A percentile compares a stretch with the other conserved stretches of the same genome.
Conservation (phyloP, 495 filamentous ascomycete genomes). For the Aspergillus olivimuriae region DNA sequence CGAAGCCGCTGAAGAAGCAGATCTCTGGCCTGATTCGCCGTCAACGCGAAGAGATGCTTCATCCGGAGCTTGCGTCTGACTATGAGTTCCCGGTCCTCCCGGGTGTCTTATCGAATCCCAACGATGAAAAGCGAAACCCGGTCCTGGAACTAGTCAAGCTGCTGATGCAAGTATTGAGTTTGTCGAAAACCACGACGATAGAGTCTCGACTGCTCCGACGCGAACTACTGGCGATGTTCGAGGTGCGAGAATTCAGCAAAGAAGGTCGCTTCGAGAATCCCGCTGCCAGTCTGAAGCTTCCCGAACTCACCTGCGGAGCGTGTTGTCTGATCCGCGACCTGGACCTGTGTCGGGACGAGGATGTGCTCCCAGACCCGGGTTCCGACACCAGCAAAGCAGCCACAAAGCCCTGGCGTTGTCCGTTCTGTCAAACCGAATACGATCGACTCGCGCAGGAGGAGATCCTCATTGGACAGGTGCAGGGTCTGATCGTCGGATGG, state of each 20-base stretch:
- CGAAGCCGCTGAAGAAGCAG: constrained; percentile 84
- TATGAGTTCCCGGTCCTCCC: constrained; percentile 83
- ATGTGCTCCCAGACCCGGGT: constrained; percentile 56
- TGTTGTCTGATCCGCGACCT: constrained; percentile 85
- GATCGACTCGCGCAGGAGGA: constrained; percentile 78
- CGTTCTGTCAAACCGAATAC: constrained; percentile 68
- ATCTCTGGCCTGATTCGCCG: constrained; percentile 70
- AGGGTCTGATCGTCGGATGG: constrained; percentile 72
- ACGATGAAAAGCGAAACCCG: constrained; percentile 60
- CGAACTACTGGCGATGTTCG: constrained; percentile 82
- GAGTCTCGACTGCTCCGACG: constrained; percentile 83
- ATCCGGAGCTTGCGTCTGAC: constrained; percentile 80
- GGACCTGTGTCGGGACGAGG: constrained; percentile 90
- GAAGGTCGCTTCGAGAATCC: constrained; percentile 86
- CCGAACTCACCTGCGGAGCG: constrained; percentile 73
- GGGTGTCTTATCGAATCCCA: constrained; percentile 59
- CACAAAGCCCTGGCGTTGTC: constrained; percentile 65
- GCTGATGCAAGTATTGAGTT: constrained; percentile 80
- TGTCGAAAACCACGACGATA: constrained; percentile 74
- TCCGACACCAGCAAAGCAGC: constrained; percentile 28
- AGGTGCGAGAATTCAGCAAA: constrained; percentile 86
- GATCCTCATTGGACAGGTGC: constrained; percentile 67
- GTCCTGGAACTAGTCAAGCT: constrained; percentile 85
- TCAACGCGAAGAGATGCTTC: constrained; percentile 82
- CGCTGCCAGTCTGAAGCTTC: constrained; percentile 62